Evolutionary conservation across 768 basidiomycete genomes (phyloP).

Genomic region (Leccinellum luteum): DNA sequence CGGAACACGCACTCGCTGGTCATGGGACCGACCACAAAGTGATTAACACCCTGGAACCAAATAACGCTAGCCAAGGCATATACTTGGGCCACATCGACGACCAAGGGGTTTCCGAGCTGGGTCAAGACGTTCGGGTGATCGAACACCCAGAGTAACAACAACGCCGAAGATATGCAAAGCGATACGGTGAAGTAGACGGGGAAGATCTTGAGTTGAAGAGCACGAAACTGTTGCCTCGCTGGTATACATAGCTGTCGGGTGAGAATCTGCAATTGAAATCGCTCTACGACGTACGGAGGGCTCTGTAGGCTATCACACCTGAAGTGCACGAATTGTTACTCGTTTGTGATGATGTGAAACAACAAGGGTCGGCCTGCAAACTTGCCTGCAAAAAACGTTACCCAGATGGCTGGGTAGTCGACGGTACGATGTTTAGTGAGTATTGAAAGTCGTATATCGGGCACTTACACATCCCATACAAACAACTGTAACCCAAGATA

Average conservation of each 20-base stretch:
- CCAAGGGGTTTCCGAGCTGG: conserved; percentile 43
- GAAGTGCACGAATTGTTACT: not conserved
- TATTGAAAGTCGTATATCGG: not conserved
- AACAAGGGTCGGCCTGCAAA: not conserved
- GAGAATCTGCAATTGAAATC: not conserved
- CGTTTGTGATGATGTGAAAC: not conserved
- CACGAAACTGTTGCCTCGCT: conserved; percentile 72
- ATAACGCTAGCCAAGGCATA: conserved; percentile 50
- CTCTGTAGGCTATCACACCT: conserved; percentile 61
- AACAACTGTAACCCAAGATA: conserved; percentile 55
- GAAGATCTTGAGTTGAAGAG: conserved; percentile 71
- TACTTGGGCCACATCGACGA: conserved; percentile 64
- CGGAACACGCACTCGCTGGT: conserved; percentile 56
- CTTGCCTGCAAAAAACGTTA: conserved; percentile 63
- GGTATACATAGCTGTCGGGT: not conserved
- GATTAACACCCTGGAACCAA: conserved; percentile 55
- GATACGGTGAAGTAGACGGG: conserved; percentile 71
- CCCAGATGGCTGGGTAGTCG: conserved; percentile 46
- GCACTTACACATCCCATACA: conserved; percentile 68
- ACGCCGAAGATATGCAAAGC: conserved; percentile 48
- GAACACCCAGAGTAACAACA: conserved; percentile 57
- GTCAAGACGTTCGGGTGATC: conserved; percentile 55
- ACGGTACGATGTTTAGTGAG: not conserved
- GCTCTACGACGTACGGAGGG: conserved; percentile 46
- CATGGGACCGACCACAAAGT: conserved; percentile 67